Base-by-base conservation (phyloP, 352 stramenopile species). In the Globisporangium sylvaticum region DNA sequence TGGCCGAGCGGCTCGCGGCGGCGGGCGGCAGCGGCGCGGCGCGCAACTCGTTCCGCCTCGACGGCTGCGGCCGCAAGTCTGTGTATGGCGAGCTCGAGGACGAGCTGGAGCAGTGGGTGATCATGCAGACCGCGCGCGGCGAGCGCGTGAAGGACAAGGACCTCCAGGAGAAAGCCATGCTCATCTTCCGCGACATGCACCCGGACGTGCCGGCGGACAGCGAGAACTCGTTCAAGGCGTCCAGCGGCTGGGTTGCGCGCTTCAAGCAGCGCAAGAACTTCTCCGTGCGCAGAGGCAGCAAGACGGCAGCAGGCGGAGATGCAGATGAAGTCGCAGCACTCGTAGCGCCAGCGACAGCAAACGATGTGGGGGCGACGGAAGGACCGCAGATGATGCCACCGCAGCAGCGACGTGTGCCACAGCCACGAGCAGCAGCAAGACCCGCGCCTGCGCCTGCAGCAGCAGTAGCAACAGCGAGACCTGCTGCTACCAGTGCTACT, bases 211-310 rank as follows among this genome's bases (percentile, higher is more conserved):
- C 22, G 14, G 37, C 24, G 10, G 39, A 52, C 42, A 31, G 54
- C 9, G 39, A 46, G 27, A 57, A 48, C 42, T 27, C 46, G 27
- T 70, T 70, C 50, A 70, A 70, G 52, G 65, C 65, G 12, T 70
- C 65, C n/a, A 70, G 65, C 37, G 65, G 65, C 37, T 70, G 65
- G 65, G 58, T 70, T 15, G 65, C 65, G 58, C 65, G 65, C 58
- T 70, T 70, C 52, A 70, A 70, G 58, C 48, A 62, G 50, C 65
- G 65, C 29, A 70, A 66, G 58, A 66, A 70, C 42, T 24, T 70
- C 5, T 29, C 44, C 1, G 27, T 62, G 52, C 65, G 65, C 0
- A 52, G 65, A 18, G 25, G 39, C n/a, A 66, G 58, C 15, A 58
- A 42, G 22, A 22, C 25, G 1, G 27, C 7, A n/a, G 58, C 29